phyloP scores from a whole-genome alignment of 176 grass and related monocot species.

The Chrysopogon serrulatus region DNA sequence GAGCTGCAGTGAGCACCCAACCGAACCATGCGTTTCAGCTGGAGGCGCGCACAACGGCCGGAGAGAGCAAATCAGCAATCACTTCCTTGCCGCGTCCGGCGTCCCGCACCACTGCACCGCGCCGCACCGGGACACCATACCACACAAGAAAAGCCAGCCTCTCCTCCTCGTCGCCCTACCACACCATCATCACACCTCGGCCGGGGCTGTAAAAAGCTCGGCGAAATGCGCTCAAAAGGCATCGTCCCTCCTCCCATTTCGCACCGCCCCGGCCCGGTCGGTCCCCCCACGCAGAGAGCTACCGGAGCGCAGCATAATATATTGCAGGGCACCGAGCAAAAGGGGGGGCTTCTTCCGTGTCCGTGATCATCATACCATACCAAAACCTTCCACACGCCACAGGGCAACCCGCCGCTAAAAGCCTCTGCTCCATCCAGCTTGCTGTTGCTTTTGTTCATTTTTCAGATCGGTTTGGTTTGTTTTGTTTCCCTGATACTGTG shows the following conservation, averaged over 20 bases:
- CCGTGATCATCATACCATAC: not conserved
- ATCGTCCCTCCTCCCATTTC: slow-evolving; percentile 16
- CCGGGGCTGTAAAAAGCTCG: slow-evolving; percentile 37
- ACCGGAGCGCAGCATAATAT: slow-evolving; percentile 11
- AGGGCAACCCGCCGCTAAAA: not conserved
- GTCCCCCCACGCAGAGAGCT: slow-evolving; percentile 5
- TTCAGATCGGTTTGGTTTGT: not conserved
- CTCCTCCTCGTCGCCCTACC: not conserved
- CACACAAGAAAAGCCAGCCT: slow-evolving; percentile 4
- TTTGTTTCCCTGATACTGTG: not conserved
- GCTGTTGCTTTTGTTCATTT: not conserved
- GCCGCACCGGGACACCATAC: not conserved
- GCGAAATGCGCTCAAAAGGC: slow-evolving; percentile 39
- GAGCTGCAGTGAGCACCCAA: not conserved
- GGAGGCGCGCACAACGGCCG: not conserved
- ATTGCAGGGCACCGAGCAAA: slow-evolving; percentile 22
- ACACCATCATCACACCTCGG: slow-evolving; percentile 35
- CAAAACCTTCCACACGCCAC: not conserved
- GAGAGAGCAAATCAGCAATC: not conserved
- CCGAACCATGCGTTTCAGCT: slow-evolving; percentile 20
- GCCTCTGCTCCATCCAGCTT: not conserved
- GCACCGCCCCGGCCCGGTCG: not conserved
- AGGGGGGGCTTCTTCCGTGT: not conserved
- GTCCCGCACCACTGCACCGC: slow-evolving; percentile 19
- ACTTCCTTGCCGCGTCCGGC: slow-evolving; percentile 27